Evolutionary conservation across 805 yeast species (phyloP), one percentile per base, ranked within the genome.

Genomic region (Candida alai): DNA sequence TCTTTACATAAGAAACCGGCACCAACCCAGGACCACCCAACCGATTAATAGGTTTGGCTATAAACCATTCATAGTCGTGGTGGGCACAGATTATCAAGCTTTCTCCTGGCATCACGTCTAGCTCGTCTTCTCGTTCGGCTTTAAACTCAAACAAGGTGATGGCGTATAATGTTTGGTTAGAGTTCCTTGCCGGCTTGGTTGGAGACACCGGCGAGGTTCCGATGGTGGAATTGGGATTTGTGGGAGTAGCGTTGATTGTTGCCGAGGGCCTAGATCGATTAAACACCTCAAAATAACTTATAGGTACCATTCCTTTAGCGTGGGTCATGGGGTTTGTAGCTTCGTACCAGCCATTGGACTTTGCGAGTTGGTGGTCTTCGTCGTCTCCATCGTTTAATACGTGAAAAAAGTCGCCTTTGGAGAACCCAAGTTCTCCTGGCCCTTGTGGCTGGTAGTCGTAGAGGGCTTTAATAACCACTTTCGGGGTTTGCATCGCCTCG

Each of bases 1-100:
- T 73, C 51, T 87, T 85, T 16, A 93, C 93, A 51, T 84, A 93
- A 13, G 85, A 76, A 4, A 86, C 89, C 0, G 99, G 98, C 6
- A 93, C 94, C 29, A 93, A 69, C 1, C 99, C 98, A 0, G 97
- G 97, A 1, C 97, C 98, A 17, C 98, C 97, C 24, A 93, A 67
- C 35, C 97, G 70, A 40, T 90, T 94, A 27, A 93, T 84, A 10
- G 96, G 96, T 56, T 93, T 93, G 4, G 97, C 97, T 40, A 93
- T 93, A 49, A 88, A 89, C 99, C 99, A 93, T 62, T 94, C 99
- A 44, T 70, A 84, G 36, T 87, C 88, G 53, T 90, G 95, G 59
- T 90, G 97, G 2, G 99, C 99, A 60, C 96, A 90, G 9, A 94
- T 78, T 19, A 89, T 84, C 42, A 93, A 73, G 48, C 84, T 82